These are phyloP conservation scores for Verruconis gallopava DNA, from an alignment of 2,329 filamentous ascomycete species.

Conservation along the genomic window DNA sequence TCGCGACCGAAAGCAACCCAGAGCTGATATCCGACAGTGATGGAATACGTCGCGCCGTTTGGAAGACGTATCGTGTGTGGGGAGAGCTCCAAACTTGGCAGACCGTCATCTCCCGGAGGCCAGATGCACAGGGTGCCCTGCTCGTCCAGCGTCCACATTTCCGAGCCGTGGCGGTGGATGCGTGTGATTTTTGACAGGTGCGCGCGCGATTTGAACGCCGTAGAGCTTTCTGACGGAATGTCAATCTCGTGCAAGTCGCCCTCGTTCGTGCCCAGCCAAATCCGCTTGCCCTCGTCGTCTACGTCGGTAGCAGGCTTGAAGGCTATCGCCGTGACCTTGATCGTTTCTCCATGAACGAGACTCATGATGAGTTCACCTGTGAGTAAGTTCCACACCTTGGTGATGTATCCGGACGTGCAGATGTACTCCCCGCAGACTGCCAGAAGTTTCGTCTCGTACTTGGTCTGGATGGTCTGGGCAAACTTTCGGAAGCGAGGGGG, in stretches of 20 bases:
- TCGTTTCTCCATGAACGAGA: slow-evolving; percentile 69
- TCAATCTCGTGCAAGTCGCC: slow-evolving; percentile 89
- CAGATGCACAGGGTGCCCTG: slow-evolving; percentile 77
- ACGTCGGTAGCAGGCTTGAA: slow-evolving; percentile 75
- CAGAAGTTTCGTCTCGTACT: slow-evolving; percentile 75
- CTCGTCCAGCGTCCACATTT: slow-evolving; percentile 91
- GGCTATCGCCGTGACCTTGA: slow-evolving; percentile 65
- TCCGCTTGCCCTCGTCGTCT: slow-evolving; percentile 62
- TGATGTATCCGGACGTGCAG: slow-evolving; percentile 76
- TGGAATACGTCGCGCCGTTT: slow-evolving; percentile 74
- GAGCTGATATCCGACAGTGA: slow-evolving; percentile 70
- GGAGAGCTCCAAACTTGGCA: slow-evolving; percentile 60
- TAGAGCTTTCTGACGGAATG: slow-evolving; percentile 57
- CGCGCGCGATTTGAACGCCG: slow-evolving; percentile 54
- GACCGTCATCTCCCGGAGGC: slow-evolving; percentile 63
- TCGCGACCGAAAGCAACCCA: slow-evolving; percentile 87
- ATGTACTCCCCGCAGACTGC: slow-evolving; percentile 80
- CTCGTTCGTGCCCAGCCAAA: slow-evolving; percentile 84
- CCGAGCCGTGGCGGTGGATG: slow-evolving; percentile 74
- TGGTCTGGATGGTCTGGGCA: slow-evolving; percentile 60
- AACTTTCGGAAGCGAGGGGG: slow-evolving; percentile 63
- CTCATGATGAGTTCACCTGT: slow-evolving; percentile 74
- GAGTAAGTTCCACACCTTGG: slow-evolving; percentile 73
- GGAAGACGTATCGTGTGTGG: slow-evolving; percentile 69
- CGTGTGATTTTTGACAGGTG: slow-evolving; percentile 71